These are phyloP conservation scores for Pseudopediastrum boryanum DNA, from an alignment of 139 green algal species.

Conservation along the genomic window DNA sequence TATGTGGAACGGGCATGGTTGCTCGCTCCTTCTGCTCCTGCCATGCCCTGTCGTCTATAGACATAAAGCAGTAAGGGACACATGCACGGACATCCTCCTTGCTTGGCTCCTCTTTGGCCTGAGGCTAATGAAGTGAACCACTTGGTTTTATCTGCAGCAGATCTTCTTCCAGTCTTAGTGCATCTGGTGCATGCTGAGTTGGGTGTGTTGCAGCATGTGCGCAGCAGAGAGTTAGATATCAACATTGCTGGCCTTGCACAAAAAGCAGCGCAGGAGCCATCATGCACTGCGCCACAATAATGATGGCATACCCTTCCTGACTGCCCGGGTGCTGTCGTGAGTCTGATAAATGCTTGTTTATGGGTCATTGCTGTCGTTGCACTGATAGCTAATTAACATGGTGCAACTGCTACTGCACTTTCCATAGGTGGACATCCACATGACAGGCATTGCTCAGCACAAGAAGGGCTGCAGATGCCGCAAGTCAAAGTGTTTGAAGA, in stretches of 20 bases:
- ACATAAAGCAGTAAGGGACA: too few species aligned
- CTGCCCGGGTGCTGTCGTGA: background rate
- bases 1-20: background rate
- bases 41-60: too few species aligned
- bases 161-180: too few species aligned
- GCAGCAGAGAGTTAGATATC: too few species aligned
- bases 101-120: background rate
- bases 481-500: slow-evolving; percentile 59
- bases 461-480: slow-evolving; percentile 75
- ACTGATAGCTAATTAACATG: too few species aligned
- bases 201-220: too few species aligned
- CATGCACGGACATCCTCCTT: background rate
- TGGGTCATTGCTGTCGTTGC: background rate
- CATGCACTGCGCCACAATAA: too few species aligned
- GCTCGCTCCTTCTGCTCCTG: background rate
- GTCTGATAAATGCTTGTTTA: background rate
- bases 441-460: slow-evolving; percentile 36
- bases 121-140: background rate
- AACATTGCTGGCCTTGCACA: too few species aligned
- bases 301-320: background rate
- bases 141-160: background rate
- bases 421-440: background rate
- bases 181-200: too few species aligned
- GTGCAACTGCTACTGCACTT: background rate
- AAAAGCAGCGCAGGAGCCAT: too few species aligned